These are phyloP conservation scores for Phytomonas sp. DNA, from an alignment of 208 protist species.

Conservation along the genomic window DNA sequence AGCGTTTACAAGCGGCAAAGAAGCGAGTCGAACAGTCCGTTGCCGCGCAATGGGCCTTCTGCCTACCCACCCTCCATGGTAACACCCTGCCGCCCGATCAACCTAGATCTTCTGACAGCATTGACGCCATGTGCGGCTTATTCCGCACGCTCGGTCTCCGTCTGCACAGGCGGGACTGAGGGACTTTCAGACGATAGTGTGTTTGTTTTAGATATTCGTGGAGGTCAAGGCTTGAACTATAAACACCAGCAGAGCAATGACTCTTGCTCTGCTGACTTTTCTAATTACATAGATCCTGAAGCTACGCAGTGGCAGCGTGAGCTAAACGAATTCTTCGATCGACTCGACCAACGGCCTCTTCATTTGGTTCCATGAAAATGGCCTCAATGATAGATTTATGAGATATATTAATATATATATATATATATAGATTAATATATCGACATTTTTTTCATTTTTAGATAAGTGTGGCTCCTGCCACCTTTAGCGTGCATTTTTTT, in stretches of 20 bases:
- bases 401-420: slow-evolving; percentile 6
- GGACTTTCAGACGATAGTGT: slow-evolving; percentile 36
- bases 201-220: slow-evolving; percentile 26
- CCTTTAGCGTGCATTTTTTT: slow-evolving; percentile 8
- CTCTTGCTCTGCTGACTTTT: neutral
- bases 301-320: slow-evolving; percentile 30
- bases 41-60: neutral
- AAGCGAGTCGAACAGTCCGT: neutral
- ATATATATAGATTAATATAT: slow-evolving; percentile 10
- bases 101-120: neutral
- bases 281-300: slow-evolving; percentile 17
- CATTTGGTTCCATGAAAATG: slow-evolving; percentile 12
- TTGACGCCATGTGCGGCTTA: neutral
- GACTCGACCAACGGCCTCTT: slow-evolving; percentile 29
- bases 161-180: slow-evolving; percentile 28
- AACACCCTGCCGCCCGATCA: neutral
- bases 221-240: slow-evolving; percentile 1
- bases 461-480: neutral
- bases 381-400: slow-evolving; percentile 1
- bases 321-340: slow-evolving; percentile 36
- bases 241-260: neutral
- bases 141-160: slow-evolving; percentile 21
- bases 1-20: neutral
- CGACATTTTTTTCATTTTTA: slow-evolving; percentile 8
- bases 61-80: neutral